Percentiles rank a stretch among this genome's conserved stretches.
Evolutionary conservation across 73 alveolate genomes (phyloP).

Genomic region (Paramecium caudatum): DNA sequence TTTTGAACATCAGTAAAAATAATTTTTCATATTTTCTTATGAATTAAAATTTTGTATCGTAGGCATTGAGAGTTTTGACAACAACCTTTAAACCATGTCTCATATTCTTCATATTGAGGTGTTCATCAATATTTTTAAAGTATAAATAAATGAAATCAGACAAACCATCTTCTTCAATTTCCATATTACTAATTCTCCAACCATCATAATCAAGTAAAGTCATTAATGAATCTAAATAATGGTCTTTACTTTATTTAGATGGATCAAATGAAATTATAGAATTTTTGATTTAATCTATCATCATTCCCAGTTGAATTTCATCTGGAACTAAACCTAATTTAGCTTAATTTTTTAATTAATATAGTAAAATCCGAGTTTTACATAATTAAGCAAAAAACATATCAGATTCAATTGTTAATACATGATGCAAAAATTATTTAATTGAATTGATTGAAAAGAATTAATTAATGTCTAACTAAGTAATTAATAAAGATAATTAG

Average conservation of each 20-base stretch:
- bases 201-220: constrained; percentile 40
- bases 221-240: constrained; percentile 19
- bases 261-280: not conserved
- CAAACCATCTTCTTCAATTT: constrained; percentile 53
- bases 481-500: not conserved
- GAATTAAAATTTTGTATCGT: constrained; percentile 12
- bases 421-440: not conserved
- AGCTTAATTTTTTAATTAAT: not conserved
- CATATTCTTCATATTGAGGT: not conserved
- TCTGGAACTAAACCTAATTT: not conserved
- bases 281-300: constrained; percentile 22
- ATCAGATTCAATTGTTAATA: not conserved
- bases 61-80: not conserved
- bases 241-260: not conserved
- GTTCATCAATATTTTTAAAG: not conserved
- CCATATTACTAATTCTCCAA: not conserved
- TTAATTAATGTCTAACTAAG: not conserved
- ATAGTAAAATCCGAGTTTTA: not conserved
- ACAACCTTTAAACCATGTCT: not conserved
- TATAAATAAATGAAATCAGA: not conserved
- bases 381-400: not conserved
- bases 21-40: constrained; percentile 10
- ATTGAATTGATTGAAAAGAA: not conserved
- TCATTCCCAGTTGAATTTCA: not conserved
- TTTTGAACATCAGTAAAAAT: not conserved